These are phyloP conservation scores for Coleophoma eucalyptorum DNA, from an alignment of 2,329 filamentous ascomycete species.

Conservation along the genomic window DNA sequence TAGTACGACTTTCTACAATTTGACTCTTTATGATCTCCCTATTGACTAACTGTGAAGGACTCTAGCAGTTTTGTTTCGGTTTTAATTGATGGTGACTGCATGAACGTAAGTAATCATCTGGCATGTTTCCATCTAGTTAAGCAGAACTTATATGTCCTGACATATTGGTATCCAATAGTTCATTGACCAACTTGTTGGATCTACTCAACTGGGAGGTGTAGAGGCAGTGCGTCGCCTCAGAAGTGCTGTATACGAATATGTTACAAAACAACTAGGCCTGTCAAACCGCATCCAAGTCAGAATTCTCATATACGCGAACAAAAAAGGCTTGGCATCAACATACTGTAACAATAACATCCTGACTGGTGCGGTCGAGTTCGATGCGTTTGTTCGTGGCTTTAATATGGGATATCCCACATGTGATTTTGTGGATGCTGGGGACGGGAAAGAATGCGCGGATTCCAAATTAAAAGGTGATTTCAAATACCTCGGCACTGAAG, in stretches of 20 bases:
- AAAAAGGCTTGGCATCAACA: slow-evolving; percentile 29
- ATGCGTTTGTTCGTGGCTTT: slow-evolving; percentile 35
- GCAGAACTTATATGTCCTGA: too few relatives aligned
- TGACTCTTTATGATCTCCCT: neutral
- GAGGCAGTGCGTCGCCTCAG: slow-evolving; percentile 14
- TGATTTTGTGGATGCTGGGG: slow-evolving; percentile 37
- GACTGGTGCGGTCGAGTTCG: slow-evolving; percentile 18
- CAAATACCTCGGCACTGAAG: neutral
- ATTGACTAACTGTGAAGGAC: neutral
- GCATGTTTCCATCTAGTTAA: too few relatives aligned
- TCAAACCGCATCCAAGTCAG: slow-evolving; percentile 22
- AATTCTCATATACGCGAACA: slow-evolving; percentile 35
- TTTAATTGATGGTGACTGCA: slow-evolving; percentile 34
- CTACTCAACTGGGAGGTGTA: slow-evolving; percentile 27
- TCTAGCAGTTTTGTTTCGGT: slow-evolving; percentile 27
- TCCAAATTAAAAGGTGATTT: slow-evolving; percentile 34
- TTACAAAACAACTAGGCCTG: slow-evolving; percentile 1
- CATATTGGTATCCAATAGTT: slow-evolving; percentile 22
- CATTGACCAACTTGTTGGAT: slow-evolving; percentile 25
- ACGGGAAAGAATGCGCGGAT: slow-evolving; percentile 38
- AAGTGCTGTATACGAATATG: slow-evolving; percentile 2
- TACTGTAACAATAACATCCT: slow-evolving; percentile 29
- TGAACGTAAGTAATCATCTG: slow-evolving; percentile 26
- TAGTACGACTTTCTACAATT: neutral
- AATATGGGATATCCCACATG: slow-evolving; percentile 33